Base-by-base conservation (phyloP, 2,329 filamentous ascomycete genomes). In the Aspergillus ibericus region DNA sequence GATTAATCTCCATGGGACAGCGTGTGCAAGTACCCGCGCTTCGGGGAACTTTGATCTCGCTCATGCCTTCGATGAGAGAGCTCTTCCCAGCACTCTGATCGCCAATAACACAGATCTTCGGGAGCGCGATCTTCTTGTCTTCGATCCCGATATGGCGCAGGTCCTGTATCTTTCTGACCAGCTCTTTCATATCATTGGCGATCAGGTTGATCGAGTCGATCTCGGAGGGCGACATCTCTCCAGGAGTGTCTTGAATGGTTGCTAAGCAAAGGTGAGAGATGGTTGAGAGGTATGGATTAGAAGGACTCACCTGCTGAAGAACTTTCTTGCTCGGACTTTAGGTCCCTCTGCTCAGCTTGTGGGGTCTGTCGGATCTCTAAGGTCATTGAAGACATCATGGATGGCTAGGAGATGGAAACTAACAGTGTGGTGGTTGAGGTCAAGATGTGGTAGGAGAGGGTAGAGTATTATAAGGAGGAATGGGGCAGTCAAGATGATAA, bases 61-160 rank as follows among this genome's bases (percentile, higher is more conserved):
- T 77, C 59, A 90, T 83, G 0, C 84, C 87, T 12, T 87, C 87
- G 53, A 83, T 82, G 0, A 84, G 70, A 0, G 82, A 92, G 0
- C 88, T 92, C 70, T 96, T 96, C 0, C 92, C 93, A 0, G 91
- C 89, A 0, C 86, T 90, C 68, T 96, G 92, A 50, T 96, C 92
- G 0, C 92, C 92, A 0, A 96, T 86, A 0, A 96, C 84, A 5
- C 93, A 89, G 9, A 96, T 86, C 65, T 92, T 91, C 0, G 92
- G 91, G 0, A 96, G 78, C 0, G 85, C 84, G 0, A 91, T 84
- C 0, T 79, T 68, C 4, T 86, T 83, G 16, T 89, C 85, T 51
- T 89, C 86, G 0, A 96, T 86, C 0, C 89, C 90, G 0, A 93
- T 81, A 5, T 87, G 82, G 52, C 91, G 85, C 0, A 96, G 82